Conservation (phyloP, 2,329 filamentous ascomycete species). For the Arachnomyces sp. region DNA sequence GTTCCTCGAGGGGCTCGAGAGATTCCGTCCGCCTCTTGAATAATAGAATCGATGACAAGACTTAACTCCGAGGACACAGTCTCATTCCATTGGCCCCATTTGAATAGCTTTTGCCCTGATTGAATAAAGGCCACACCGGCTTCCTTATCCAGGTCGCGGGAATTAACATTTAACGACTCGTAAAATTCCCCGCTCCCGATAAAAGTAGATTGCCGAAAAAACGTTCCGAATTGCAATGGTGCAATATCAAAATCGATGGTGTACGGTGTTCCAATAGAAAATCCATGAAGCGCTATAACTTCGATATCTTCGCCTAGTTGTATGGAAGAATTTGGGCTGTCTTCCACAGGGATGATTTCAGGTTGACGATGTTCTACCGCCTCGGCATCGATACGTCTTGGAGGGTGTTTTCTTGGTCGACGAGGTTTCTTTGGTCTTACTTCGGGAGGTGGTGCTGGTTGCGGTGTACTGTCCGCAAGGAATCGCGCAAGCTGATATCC, state of each 20-base stretch:
- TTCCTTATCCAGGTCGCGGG: constrained; percentile 38
- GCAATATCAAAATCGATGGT: constrained; percentile 46
- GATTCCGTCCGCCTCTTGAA: constrained; percentile 3
- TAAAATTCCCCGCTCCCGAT: constrained; percentile 51
- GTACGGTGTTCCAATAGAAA: constrained; percentile 44
- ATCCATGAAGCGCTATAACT: constrained; percentile 27
- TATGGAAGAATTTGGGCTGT: neutral
- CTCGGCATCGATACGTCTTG: constrained; percentile 42
- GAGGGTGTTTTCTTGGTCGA: constrained; percentile 29
- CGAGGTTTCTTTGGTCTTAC: constrained; percentile 2
- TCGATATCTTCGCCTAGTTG: constrained; percentile 5
- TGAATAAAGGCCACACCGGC: constrained; percentile 33
- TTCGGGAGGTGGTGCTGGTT: constrained; percentile 8
- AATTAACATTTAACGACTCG: constrained; percentile 34
- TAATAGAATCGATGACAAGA: constrained; percentile 1
- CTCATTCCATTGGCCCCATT: constrained; percentile 52
- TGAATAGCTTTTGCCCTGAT: constrained; percentile 25
- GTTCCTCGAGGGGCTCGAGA: constrained; percentile 1
- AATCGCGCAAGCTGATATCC: constrained; percentile 26
- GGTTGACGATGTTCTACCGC: constrained; percentile 40
- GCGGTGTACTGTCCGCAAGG: constrained; percentile 18
- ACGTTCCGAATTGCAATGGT: constrained; percentile 45
- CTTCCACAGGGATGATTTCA: constrained; percentile 1
- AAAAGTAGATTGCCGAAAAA: constrained; percentile 50
- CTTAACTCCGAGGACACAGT: constrained; percentile 43